Percentiles rank a stretch among this genome's conserved stretches.
These are phyloP conservation scores for Lentinula guzmanii DNA, from an alignment of 768 basidiomycete genomes.

Conservation along the genomic window DNA sequence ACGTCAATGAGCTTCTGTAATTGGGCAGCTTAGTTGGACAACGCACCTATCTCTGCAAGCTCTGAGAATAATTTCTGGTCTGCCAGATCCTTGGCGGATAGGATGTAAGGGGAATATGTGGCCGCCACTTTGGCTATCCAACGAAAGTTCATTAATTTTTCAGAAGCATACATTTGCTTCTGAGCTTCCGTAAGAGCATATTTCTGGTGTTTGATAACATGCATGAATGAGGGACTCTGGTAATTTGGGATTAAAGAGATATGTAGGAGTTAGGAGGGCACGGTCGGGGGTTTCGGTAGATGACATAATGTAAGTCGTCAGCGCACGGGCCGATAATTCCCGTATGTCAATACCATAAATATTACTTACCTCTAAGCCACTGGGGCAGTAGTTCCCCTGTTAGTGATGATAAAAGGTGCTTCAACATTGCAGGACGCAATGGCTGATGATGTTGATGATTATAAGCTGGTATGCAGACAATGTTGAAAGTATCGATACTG, in stretches of 20 bases:
- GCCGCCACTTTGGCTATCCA: constrained; percentile 45
- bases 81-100: constrained; percentile 35
- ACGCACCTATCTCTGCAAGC: constrained; percentile 38
- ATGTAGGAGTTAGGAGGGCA: too few species aligned
- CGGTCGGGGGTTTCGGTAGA: neutral
- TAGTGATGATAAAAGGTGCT: too few species aligned
- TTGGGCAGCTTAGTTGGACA: neutral
- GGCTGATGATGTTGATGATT: too few species aligned
- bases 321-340: too few species aligned
- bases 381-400: too few species aligned
- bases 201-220: neutral
- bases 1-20: neutral
- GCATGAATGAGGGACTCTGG: neutral
- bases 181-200: constrained; percentile 32
- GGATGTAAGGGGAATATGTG: constrained; percentile 34
- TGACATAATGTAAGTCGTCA: neutral
- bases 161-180: constrained; percentile 43
- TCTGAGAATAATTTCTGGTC: constrained; percentile 28
- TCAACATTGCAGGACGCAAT: too few species aligned
- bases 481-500: too few species aligned
- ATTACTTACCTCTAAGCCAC: too few species aligned
- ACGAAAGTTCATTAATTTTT: constrained; percentile 51
- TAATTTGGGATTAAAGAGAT: too few species aligned
- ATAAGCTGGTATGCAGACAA: too few species aligned
- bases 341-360: too few species aligned